Evolutionary conservation across 2,329 filamentous ascomycete species (phyloP).

Genomic region (Alternaria brassicicola): DNA sequence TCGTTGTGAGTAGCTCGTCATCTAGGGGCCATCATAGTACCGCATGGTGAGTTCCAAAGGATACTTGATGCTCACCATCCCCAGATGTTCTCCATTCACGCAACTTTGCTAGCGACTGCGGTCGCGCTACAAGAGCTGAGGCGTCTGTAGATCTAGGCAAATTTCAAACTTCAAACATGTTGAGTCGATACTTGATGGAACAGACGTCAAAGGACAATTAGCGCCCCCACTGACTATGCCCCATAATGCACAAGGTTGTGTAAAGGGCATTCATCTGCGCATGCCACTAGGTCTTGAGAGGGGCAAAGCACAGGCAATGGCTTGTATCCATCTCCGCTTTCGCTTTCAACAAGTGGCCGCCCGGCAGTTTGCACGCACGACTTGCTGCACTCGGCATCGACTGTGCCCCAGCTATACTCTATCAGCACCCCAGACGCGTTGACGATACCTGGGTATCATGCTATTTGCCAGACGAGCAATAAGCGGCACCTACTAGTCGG

Average conservation of each 20-base stretch:
- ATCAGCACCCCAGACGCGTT: not conserved
- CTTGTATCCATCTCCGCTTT: not conserved
- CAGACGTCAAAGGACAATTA: not conserved
- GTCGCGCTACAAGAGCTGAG: not conserved
- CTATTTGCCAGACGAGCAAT: not conserved
- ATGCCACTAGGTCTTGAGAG: not conserved
- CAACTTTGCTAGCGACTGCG: not conserved
- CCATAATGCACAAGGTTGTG: not conserved
- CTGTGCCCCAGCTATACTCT: not conserved
- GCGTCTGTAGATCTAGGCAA: not conserved
- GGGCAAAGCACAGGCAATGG: not conserved
- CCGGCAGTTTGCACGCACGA: not conserved
- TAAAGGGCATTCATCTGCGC: not conserved
- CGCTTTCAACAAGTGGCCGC: not conserved
- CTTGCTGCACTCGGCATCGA: not conserved
- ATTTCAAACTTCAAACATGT: not conserved
- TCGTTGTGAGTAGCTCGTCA: not conserved
- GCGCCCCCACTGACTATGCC: not conserved
- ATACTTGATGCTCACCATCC: too few relatives aligned
- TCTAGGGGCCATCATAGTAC: not conserved
- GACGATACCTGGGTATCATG: not conserved
- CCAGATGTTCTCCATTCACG: too few relatives aligned
- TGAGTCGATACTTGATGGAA: not conserved
- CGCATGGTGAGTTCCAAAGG: too few relatives aligned
- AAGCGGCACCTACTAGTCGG: not conserved